Percentiles rank a stretch among this genome's conserved stretches.
These are phyloP conservation scores for Pichia occidentalis DNA, from an alignment of 805 yeast species.

Conservation along the genomic window DNA sequence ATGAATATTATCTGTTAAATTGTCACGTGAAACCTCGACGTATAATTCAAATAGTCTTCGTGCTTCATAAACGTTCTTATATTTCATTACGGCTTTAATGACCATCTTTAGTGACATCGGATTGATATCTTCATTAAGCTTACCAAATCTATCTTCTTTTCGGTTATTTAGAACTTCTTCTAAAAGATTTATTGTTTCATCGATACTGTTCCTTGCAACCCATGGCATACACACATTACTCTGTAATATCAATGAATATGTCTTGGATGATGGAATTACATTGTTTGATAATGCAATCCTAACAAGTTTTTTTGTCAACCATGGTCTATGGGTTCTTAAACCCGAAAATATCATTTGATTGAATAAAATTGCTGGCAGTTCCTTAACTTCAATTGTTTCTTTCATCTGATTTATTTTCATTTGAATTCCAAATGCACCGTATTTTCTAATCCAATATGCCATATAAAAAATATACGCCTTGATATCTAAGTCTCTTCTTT, in stretches of 20 bases:
- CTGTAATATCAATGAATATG: constrained; percentile 26
- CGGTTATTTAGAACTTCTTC: constrained; percentile 21
- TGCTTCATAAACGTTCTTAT: constrained; percentile 19
- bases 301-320: constrained; percentile 18
- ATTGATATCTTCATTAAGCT: constrained; percentile 20
- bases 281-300: constrained; percentile 17
- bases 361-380: constrained; percentile 19
- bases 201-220: constrained; percentile 16
- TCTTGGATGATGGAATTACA: constrained; percentile 18
- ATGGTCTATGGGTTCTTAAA: constrained; percentile 16
- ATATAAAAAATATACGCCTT: constrained; percentile 19
- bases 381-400: constrained; percentile 6
- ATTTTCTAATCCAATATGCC: constrained; percentile 18
- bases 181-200: constrained; percentile 17
- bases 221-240: constrained; percentile 16
- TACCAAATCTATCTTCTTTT: constrained; percentile 19
- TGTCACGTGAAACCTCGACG: constrained; percentile 19
- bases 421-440: constrained; percentile 15
- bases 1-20: constrained; percentile 25
- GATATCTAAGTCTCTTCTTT: constrained; percentile 10
- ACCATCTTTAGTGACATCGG: constrained; percentile 23
- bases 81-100: constrained; percentile 17
- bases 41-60: constrained; percentile 26
- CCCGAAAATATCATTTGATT: constrained; percentile 25
- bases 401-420: constrained; percentile 15